phyloP scores from a whole-genome alignment of 106 monocot species.

The Dioscorea alata region DNA sequence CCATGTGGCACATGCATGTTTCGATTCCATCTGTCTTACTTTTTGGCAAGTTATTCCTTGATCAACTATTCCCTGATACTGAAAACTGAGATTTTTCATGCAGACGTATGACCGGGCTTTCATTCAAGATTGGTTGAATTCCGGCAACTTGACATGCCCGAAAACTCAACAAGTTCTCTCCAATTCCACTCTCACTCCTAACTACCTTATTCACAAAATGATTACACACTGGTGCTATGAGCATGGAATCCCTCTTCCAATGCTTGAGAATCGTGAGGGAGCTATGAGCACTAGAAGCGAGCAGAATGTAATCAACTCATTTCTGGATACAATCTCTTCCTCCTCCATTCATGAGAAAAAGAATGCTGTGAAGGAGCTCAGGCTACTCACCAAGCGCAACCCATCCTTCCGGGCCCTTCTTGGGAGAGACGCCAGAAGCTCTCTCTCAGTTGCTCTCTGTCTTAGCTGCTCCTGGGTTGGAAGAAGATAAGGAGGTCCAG shows the following conservation, averaged over 20 bases:
- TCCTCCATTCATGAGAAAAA: conserved; percentile 29
- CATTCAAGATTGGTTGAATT: conserved; percentile 78
- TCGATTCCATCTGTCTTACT: no score
- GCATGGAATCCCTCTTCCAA: conserved; percentile 34
- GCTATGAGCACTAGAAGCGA: conserved; percentile 31
- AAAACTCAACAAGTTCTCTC: conserved; percentile 65
- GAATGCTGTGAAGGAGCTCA: conserved; percentile 62
- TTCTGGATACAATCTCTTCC: conserved; percentile 46
- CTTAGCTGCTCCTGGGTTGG: conserved; percentile 20
- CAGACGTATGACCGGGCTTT: conserved; percentile 86
- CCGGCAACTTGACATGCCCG: conserved; percentile 81
- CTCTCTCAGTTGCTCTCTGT: conserved; percentile 48
- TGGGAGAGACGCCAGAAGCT: conserved; percentile 52
- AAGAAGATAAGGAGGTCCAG: conserved; percentile 24
- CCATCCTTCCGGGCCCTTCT: conserved; percentile 62
- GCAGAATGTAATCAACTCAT: conserved; percentile 20
- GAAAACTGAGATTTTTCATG: conserved; percentile 2
- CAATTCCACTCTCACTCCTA: conserved; percentile 38
- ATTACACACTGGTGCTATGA: conserved; percentile 70
- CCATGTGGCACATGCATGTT: no score
- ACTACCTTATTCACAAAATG: conserved; percentile 50
- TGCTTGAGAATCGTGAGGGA: conserved; percentile 14
- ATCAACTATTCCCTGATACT: no score
- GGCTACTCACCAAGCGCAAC: conserved; percentile 48
- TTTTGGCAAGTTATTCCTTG: no score